Evolutionary conservation across 2,329 filamentous ascomycete genomes (phyloP), one percentile per base, ranked within the genome.

Genomic region (Drechslerella coelobrocha): DNA sequence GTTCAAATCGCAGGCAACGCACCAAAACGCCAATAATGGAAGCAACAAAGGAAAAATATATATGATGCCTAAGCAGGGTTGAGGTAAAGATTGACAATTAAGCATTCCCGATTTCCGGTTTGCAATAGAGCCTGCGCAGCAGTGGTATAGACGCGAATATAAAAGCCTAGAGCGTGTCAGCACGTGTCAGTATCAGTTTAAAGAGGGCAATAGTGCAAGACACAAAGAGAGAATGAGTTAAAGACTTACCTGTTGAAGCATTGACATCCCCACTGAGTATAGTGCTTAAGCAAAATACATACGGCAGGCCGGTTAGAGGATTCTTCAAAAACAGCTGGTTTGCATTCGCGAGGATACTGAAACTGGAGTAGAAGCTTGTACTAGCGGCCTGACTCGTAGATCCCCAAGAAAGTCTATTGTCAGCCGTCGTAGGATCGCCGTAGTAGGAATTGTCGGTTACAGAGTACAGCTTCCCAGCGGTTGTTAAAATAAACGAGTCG

Each of bases 391-490:
- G 1, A 17, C 51, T 60, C 12, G 56, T 60, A 14, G 24, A 50
- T 17, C 55, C 43, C 55, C 43, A 56, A 24, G 41, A 56, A 2
- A 56, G 34, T 21, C 45, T 56, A 21, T 56, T 56, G 12, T 45
- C 52, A 2, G 37, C 52, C 7, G 37, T 39, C 7, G 52, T 56
- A 2, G 52, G 37, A 21, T 56, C 52, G 4, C 52, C 52, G 37
- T 56, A 56, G n/a, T 56, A 56, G 12, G 41, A 56, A 12, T 56
- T 56, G 19, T 56, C 45, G 2, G 52, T 56, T 3, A 56, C 52
- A 9, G 52, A 56, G 29, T 56, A 56, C 12, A 56, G 37, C 29
- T 56, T 34, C 8, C 52, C 52, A 8, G 45, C 27, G 2, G 27
- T 27, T n/a, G 31, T 56, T 7, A 56, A 34, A 21, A 56, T 56